Percentiles rank a stretch among this genome's conserved stretches.
Evolutionary conservation across 129 eudicot genomes (phyloP).

Genomic region (Scalesia atractyloides): DNA sequence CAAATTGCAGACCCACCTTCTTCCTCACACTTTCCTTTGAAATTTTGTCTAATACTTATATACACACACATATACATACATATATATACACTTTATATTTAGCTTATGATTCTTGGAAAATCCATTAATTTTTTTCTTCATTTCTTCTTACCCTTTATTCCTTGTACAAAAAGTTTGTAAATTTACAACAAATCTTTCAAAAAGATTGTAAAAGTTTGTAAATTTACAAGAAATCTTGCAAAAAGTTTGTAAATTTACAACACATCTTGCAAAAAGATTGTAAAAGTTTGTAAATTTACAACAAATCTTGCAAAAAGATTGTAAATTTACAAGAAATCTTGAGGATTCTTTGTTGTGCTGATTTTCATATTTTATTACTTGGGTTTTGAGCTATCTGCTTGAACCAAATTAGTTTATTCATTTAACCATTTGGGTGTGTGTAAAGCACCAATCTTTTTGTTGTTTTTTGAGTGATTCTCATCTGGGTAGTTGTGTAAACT

Average conservation of each 20-base stretch:
- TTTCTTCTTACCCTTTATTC: constrained; percentile 20
- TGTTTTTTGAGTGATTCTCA: constrained; percentile 28
- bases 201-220: no score
- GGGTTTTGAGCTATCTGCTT: constrained; percentile 42
- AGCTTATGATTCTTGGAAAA: constrained; percentile 9
- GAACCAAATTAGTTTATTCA: constrained; percentile 18
- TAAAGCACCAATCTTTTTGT: constrained; percentile 31
- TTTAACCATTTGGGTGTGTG: constrained; percentile 31
- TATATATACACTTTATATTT: constrained; percentile 15
- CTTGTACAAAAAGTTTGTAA: not conserved
- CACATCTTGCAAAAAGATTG: constrained; percentile 14
- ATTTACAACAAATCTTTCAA: no score
- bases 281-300: constrained; percentile 15
- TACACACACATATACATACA: not conserved
- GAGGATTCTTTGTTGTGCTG: constrained; percentile 13
- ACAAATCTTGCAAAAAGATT: constrained; percentile 14
- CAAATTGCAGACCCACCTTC: constrained; percentile 27
- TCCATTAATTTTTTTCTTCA: constrained; percentile 24
- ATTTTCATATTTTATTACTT: constrained; percentile 29
- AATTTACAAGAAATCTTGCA: constrained; percentile 26
- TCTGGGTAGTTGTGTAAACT: constrained; percentile 38
- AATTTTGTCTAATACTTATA: not conserved
- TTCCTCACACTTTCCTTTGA: constrained; percentile 32
- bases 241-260: constrained; percentile 26
- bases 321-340: constrained; percentile 26